These are phyloP conservation scores for Trypanosoma boissoni DNA, from an alignment of 208 protist species.

Conservation along the genomic window DNA sequence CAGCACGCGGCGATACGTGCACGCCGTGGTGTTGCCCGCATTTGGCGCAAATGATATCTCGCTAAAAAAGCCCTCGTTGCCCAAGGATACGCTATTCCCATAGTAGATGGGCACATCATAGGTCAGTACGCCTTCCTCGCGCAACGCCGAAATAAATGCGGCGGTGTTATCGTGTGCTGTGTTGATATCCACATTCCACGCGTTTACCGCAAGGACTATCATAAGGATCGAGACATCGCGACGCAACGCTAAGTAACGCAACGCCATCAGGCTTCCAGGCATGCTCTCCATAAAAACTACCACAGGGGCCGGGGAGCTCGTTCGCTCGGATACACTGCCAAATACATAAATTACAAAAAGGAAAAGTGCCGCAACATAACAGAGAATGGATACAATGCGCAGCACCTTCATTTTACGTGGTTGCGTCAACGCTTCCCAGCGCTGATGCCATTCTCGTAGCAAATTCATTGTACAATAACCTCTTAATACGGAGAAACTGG, in stretches of 20 bases:
- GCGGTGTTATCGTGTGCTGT: constrained; percentile 23
- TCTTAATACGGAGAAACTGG: neutral
- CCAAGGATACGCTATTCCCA: constrained; percentile 32
- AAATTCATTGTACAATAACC: constrained; percentile 34
- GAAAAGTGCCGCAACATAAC: constrained; percentile 60
- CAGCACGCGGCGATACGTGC: constrained; percentile 28
- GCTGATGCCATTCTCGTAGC: constrained; percentile 30
- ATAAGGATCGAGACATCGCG: constrained; percentile 52
- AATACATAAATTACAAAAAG: constrained; percentile 76
- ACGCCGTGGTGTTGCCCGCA: constrained; percentile 14
- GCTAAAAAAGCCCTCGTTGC: constrained; percentile 17
- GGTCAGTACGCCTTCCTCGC: constrained; percentile 33
- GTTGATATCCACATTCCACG: constrained; percentile 38
- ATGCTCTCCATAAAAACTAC: constrained; percentile 74
- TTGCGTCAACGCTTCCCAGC: constrained; percentile 54
- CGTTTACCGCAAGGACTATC: constrained; percentile 53
- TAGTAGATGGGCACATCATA: constrained; percentile 45
- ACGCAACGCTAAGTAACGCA: constrained; percentile 68
- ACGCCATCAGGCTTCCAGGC: constrained; percentile 45
- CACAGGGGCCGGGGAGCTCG: constrained; percentile 17
- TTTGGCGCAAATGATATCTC: constrained; percentile 5
- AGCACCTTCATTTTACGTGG: constrained; percentile 66
- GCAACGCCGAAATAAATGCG: constrained; percentile 35
- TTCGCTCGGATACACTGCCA: constrained; percentile 47
- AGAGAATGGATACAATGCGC: constrained; percentile 44